Percentiles rank a stretch among this genome's conserved stretches.
These are phyloP conservation scores for Pythium graminicola DNA, from an alignment of 352 stramenopile genomes.

Conservation along the genomic window DNA sequence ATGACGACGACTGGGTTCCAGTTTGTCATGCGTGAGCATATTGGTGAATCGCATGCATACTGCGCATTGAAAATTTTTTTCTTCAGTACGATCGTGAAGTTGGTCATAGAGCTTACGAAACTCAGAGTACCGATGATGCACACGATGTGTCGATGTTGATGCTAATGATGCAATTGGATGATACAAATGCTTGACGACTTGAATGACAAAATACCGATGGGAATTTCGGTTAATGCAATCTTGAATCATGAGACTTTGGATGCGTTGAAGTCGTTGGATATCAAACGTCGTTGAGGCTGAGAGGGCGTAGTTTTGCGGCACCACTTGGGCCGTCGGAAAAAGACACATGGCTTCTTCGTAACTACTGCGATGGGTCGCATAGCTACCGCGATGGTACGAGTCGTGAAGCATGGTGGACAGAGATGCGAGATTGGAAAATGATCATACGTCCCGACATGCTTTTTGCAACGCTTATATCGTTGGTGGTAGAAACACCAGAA, in stretches of 20 bases:
- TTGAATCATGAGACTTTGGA: neutral
- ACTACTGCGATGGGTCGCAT: no score
- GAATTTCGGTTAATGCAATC: neutral
- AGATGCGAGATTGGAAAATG: no score
- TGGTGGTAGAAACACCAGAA: no score
- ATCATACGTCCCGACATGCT: no score
- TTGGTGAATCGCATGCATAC: neutral
- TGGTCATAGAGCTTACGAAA: neutral
- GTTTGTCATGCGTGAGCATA: neutral
- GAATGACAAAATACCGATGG: neutral
- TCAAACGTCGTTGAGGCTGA: neutral
- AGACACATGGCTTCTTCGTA: conserved; percentile 2
- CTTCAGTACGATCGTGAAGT: neutral
- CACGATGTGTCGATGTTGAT: no score
- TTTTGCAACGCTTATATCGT: no score
- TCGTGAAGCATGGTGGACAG: no score
- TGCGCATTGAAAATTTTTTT: neutral
- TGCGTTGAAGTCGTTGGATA: conserved; percentile 1
- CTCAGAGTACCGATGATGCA: no score
- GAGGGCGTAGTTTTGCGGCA: no score
- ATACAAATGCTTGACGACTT: neutral
- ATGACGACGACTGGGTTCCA: neutral
- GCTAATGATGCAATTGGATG: neutral
- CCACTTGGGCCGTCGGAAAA: no score
- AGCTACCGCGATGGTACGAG: no score